These are phyloP conservation scores for Lachnellula subtilissima DNA, from an alignment of 2,329 filamentous ascomycete genomes.

Conservation along the genomic window DNA sequence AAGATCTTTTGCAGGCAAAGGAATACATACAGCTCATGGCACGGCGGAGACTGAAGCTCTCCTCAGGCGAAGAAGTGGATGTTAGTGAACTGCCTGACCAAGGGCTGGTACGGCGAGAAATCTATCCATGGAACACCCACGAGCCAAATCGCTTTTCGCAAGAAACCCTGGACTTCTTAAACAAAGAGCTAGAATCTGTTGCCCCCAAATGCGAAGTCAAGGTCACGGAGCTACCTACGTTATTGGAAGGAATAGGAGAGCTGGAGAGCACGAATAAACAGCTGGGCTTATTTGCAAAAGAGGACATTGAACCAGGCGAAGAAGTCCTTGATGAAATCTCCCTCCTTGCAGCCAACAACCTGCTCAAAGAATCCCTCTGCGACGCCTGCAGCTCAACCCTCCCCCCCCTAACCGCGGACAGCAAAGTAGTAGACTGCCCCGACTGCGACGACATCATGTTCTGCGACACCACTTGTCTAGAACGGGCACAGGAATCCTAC, in stretches of 20 bases:
- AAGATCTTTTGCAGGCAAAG: slow-evolving; percentile 50
- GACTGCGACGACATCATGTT: slow-evolving; percentile 64
- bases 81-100: slow-evolving; percentile 60
- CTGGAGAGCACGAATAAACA: slow-evolving; percentile 63
- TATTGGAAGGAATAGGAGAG: slow-evolving; percentile 47
- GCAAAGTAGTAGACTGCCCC: slow-evolving; percentile 48
- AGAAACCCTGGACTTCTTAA: slow-evolving; percentile 67
- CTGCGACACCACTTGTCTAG: slow-evolving; percentile 55
- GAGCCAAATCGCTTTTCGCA: slow-evolving; percentile 67
- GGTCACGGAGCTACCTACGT: slow-evolving; percentile 68
- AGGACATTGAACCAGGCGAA: slow-evolving; percentile 73
- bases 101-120: slow-evolving; percentile 63
- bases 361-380: slow-evolving; percentile 79
- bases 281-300: slow-evolving; percentile 83
- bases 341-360: slow-evolving; percentile 82
- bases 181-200: slow-evolving; percentile 60
- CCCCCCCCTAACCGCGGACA: slow-evolving; percentile 50
- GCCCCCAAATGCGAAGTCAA: slow-evolving; percentile 80
- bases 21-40: slow-evolving; percentile 50
- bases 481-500: slow-evolving; percentile 54
- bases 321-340: slow-evolving; percentile 77
- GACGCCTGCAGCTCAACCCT: slow-evolving; percentile 80
- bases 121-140: slow-evolving; percentile 65
- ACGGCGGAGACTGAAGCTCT: slow-evolving; percentile 39
- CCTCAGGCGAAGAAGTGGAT: slow-evolving; percentile 38